Percentiles rank a stretch among this genome's conserved stretches.
These are phyloP conservation scores for Cyclotella choctawhatcheeana DNA, from an alignment of 108 stramenopile species.

Conservation along the genomic window DNA sequence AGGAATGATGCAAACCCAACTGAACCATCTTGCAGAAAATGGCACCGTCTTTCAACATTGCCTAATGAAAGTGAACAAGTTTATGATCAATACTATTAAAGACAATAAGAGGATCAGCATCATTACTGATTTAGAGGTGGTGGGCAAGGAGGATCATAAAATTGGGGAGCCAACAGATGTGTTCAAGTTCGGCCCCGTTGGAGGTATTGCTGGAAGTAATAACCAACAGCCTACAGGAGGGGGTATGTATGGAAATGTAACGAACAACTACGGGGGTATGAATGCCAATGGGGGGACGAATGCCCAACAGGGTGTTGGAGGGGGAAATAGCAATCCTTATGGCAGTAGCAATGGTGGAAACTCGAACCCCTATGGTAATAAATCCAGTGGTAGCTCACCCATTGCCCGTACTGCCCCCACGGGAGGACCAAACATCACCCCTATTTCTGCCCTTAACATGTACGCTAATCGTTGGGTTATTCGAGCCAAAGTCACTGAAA, in stretches of 20 bases:
- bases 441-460: slow-evolving; percentile 92
- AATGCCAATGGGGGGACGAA: slow-evolving; percentile 14
- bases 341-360: slow-evolving; percentile 25
- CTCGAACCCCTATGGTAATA: slow-evolving; percentile 56
- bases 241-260: slow-evolving; percentile 54
- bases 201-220: slow-evolving; percentile 5
- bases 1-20: slow-evolving; percentile 94
- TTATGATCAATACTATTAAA: slow-evolving; percentile 81
- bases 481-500: slow-evolving; percentile 86
- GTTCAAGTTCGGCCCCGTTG: slow-evolving; percentile 42
- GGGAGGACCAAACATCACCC: slow-evolving; percentile 68
- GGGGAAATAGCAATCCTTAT: slow-evolving; percentile 18
- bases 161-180: slow-evolving; percentile 77
- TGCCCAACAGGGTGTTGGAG: too few relatives aligned
- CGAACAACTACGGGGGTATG: slow-evolving; percentile 13
- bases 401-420: slow-evolving; percentile 60
- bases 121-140: slow-evolving; percentile 55
- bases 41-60: slow-evolving; percentile 53
- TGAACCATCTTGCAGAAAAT: slow-evolving; percentile 67
- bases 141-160: slow-evolving; percentile 47
- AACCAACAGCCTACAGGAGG: slow-evolving; percentile 19
- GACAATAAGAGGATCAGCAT: slow-evolving; percentile 76
- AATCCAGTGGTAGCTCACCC: slow-evolving; percentile 40
- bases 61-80: slow-evolving; percentile 69
- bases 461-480: slow-evolving; percentile 95